These are phyloP conservation scores for Trichosporon sp. DNA, from an alignment of 1,284 basidiomycete species.

Conservation along the genomic window DNA sequence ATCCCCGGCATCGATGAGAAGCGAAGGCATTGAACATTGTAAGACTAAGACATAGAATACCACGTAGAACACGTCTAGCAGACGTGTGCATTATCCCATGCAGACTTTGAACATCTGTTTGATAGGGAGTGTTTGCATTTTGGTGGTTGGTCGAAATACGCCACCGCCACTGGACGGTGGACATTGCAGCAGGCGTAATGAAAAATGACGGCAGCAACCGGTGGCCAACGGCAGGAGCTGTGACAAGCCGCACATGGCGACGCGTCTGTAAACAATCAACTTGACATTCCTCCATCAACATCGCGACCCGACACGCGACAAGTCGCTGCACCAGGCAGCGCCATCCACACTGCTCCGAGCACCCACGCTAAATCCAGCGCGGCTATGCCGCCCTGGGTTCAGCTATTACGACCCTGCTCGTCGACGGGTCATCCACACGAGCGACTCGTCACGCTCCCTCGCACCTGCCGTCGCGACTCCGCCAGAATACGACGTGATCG, in stretches of 20 bases:
- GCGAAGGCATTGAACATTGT: neutral
- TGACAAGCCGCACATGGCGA: slow-evolving; percentile 1
- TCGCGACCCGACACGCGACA: neutral
- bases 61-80: neutral
- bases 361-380: neutral
- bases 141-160: neutral
- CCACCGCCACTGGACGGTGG: neutral
- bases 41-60: neutral
- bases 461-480: neutral
- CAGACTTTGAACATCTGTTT: slow-evolving; percentile 9
- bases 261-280: slow-evolving; percentile 20
- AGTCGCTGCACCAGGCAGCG: slow-evolving; percentile 1
- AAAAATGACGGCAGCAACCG: neutral
- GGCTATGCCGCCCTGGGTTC: slow-evolving; percentile 5
- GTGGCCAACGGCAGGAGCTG: neutral
- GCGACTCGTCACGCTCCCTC: slow-evolving; percentile 2
- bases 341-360: slow-evolving; percentile 6
- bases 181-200: neutral
- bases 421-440: slow-evolving; percentile 8
- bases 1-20: slow-evolving; percentile 15
- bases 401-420: neutral
- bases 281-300: slow-evolving; percentile 8
- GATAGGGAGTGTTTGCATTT: neutral
- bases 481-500: slow-evolving; percentile 14
- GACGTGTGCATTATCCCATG: neutral